Percentiles rank a stretch among this genome's conserved stretches.
Conservation (phyloP, 768 basidiomycete species). For the Fistulinella prunicolor region DNA sequence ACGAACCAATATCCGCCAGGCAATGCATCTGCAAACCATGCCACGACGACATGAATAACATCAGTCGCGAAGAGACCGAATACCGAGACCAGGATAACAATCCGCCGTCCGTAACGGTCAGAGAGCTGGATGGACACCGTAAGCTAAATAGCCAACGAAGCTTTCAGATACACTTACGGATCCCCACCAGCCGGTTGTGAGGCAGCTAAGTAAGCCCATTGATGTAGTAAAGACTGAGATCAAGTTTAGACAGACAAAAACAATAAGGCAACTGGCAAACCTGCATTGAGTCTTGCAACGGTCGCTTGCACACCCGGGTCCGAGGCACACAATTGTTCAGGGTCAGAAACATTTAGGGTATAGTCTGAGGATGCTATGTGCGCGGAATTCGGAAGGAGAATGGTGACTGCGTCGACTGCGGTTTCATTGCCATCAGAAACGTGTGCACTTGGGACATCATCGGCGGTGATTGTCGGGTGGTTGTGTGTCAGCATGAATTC, state of each 20-base stretch:
- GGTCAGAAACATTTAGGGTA: background rate
- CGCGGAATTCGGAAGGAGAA: constrained; percentile 4
- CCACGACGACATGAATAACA: constrained; percentile 63
- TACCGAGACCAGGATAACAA: constrained; percentile 58
- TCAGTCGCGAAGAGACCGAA: constrained; percentile 63
- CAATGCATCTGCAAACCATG: constrained; percentile 51
- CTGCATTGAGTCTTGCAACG: constrained; percentile 61
- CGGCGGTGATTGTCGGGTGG: background rate
- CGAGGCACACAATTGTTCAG: constrained; percentile 45
- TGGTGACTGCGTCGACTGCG: background rate
- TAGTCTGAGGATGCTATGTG: background rate
- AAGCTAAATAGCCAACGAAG: background rate
- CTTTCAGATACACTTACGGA: constrained; percentile 47
- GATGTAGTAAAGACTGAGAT: constrained; percentile 55
- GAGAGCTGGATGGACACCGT: constrained; percentile 49
- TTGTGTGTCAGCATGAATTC: background rate
- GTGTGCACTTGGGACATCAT: background rate
- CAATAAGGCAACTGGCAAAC: constrained; percentile 33
- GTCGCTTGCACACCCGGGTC: constrained; percentile 75
- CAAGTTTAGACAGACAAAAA: constrained; percentile 1
- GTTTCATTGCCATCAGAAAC: background rate
- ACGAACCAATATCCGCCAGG: constrained; percentile 86
- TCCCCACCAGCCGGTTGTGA: constrained; percentile 88
- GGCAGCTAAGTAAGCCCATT: constrained; percentile 69
- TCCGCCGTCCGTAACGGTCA: constrained; percentile 72